A percentile compares a stretch with the other conserved stretches of the same genome.
Evolutionary conservation across 805 yeast genomes (phyloP).

Genomic region (Candida orba): DNA sequence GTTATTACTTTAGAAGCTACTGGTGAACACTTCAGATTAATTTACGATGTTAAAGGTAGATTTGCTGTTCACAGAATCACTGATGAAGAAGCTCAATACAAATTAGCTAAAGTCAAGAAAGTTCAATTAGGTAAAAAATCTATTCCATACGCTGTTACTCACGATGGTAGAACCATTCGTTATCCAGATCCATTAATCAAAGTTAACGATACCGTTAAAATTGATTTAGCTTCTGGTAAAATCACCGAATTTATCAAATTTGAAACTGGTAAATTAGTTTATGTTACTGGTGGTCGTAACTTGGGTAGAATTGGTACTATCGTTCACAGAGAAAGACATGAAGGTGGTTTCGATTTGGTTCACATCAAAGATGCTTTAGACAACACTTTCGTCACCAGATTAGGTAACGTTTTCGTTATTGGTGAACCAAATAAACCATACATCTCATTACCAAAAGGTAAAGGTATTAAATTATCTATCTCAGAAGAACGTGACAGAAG

Average conservation of each 20-base stretch:
- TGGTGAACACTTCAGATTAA: conserved; percentile 98
- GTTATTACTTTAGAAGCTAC: conserved; percentile 96
- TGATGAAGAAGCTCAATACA: conserved; percentile 97
- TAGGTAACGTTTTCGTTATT: conserved; percentile 85
- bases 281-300: conserved; percentile 98
- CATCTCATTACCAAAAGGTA: conserved; percentile 96
- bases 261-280: conserved; percentile 86
- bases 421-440: conserved; percentile 95
- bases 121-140: conserved; percentile 98
- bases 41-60: conserved; percentile 98
- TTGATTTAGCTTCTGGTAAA: conserved; percentile 95
- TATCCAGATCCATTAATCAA: conserved; percentile 97
- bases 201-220: conserved; percentile 96
- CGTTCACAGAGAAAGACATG: conserved; percentile 94
- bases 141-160: conserved; percentile 97
- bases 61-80: conserved; percentile 99
- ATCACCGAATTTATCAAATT: conserved; percentile 82
- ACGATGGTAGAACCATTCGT: conserved; percentile 99
- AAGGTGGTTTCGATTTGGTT: conserved; percentile 96
- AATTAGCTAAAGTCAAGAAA: conserved; percentile 96
- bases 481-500: conserved; percentile 98
- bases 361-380: conserved; percentile 94
- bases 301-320: conserved; percentile 97
- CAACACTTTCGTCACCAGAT: conserved; percentile 93
- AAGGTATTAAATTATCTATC: conserved; percentile 94